phyloP scores from a whole-genome alignment of 1,139 yeast genomes.

The Suhomyces ambrosiae region DNA sequence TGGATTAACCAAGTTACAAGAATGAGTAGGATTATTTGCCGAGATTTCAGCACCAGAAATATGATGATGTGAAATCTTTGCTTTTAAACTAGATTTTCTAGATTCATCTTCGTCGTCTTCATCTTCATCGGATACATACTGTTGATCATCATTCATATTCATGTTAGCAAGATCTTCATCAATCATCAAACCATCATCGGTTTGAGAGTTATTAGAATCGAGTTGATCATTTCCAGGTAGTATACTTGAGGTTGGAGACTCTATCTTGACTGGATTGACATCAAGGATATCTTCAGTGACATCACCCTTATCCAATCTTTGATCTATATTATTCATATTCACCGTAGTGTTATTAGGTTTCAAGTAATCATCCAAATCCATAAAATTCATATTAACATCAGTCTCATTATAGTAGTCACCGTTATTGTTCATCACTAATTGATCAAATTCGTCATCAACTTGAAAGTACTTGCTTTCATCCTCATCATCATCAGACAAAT shows the following conservation, averaged over 20 bases:
- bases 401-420: constrained; percentile 12
- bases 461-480: constrained; percentile 43
- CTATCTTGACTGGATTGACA: constrained; percentile 10
- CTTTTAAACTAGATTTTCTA: not conserved
- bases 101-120: constrained; percentile 12
- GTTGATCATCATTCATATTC: constrained; percentile 13
- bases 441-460: constrained; percentile 39
- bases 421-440: constrained; percentile 27
- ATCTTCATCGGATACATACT: constrained; percentile 6
- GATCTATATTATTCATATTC: constrained; percentile 10
- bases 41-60: constrained; percentile 21
- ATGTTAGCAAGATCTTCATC: constrained; percentile 14
- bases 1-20: constrained; percentile 60
- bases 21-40: constrained; percentile 37
- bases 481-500: constrained; percentile 50
- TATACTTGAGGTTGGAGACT: constrained; percentile 1
- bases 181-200: constrained; percentile 8
- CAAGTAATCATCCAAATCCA: constrained; percentile 22
- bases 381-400: constrained; percentile 16
- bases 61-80: constrained; percentile 2
- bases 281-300: constrained; percentile 18
- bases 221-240: not conserved
- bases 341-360: constrained; percentile 9
- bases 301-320: constrained; percentile 11
- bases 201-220: constrained; percentile 2